phyloP scores from a whole-genome alignment of 495 filamentous ascomycete genomes.

The Stereocaulon alpinum region DNA sequence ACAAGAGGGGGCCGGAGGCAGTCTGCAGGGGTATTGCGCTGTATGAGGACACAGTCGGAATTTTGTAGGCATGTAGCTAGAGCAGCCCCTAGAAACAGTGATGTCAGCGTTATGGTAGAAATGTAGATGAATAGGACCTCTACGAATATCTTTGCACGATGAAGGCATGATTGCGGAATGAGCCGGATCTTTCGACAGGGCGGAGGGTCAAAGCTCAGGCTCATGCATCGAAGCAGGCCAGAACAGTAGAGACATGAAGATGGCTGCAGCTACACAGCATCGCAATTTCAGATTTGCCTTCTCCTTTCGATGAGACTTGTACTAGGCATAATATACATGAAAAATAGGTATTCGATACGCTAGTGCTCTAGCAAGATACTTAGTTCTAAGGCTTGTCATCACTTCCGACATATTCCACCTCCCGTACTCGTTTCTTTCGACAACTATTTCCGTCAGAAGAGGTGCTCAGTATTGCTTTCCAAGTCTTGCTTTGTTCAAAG shows the following conservation, averaged over 20 bases:
- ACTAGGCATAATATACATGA: too few species aligned
- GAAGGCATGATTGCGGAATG: slow-evolving; percentile 61
- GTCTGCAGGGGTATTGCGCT: slow-evolving; percentile 75
- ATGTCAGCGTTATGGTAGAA: slow-evolving; percentile 8
- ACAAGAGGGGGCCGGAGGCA: slow-evolving; percentile 72
- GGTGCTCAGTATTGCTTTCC: too few species aligned
- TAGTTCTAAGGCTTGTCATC: too few species aligned
- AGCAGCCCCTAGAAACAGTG: slow-evolving; percentile 57
- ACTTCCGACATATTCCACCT: too few species aligned
- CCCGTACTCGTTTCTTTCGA: too few species aligned
- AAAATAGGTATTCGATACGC: too few species aligned
- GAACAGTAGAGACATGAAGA: neutral
- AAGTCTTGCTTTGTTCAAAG: too few species aligned
- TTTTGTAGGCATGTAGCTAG: slow-evolving; percentile 89
- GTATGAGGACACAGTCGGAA: slow-evolving; percentile 87
- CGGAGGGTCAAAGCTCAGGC: neutral
- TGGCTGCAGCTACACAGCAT: neutral
- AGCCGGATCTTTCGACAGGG: neutral
- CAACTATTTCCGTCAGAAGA: too few species aligned
- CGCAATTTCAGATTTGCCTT: too few species aligned
- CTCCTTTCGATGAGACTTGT: too few species aligned
- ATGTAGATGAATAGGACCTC: slow-evolving; percentile 23
- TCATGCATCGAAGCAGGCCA: neutral
- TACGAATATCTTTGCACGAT: slow-evolving; percentile 95
- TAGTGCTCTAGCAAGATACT: too few species aligned